A percentile compares a stretch with the other conserved stretches of the same genome.
phyloP scores from a whole-genome alignment of 495 filamentous ascomycete genomes.

The Apiosordaria backusii region DNA sequence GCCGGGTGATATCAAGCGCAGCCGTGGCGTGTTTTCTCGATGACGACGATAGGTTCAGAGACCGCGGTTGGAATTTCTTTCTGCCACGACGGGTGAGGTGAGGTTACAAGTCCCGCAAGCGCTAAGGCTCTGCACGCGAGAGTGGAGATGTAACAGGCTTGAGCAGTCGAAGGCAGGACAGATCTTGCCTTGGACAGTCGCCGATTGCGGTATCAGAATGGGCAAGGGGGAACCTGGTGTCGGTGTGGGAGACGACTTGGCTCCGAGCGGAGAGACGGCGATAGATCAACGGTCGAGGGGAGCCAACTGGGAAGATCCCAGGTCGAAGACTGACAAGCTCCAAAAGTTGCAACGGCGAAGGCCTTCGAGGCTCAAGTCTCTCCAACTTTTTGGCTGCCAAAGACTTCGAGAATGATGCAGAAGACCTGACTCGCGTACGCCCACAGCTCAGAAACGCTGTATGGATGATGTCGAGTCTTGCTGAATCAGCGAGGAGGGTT shows the following conservation, averaged over 20 bases:
- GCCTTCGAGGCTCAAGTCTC: not conserved
- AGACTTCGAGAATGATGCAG: not conserved
- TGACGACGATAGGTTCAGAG: conserved; percentile 12
- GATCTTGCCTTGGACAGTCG: conserved; percentile 25
- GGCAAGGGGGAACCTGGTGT: conserved; percentile 5
- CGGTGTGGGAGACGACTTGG: conserved; percentile 15
- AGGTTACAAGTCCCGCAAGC: conserved; percentile 9
- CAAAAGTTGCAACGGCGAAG: not conserved
- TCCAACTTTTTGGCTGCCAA: not conserved
- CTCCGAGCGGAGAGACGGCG: conserved; percentile 13
- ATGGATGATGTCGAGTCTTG: conserved; percentile 9
- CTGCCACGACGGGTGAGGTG: conserved; percentile 11
- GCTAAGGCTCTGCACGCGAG: conserved; percentile 22
- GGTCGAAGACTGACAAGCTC: conserved; percentile 4
- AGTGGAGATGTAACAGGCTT: conserved; percentile 30
- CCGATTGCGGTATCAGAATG: conserved; percentile 29
- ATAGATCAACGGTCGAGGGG: conserved; percentile 1
- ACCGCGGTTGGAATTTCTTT: conserved; percentile 16
- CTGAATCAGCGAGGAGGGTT: conserved; percentile 4
- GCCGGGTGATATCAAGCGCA: not conserved
- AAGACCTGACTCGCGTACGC: conserved; percentile 6
- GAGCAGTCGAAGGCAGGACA: conserved; percentile 19
- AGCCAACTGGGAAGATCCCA: conserved; percentile 28
- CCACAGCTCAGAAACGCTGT: not conserved
- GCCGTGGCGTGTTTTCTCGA: conserved; percentile 10